phyloP scores from a whole-genome alignment of 2,329 filamentous ascomycete genomes.

The Ophiosphaerella narmari region DNA sequence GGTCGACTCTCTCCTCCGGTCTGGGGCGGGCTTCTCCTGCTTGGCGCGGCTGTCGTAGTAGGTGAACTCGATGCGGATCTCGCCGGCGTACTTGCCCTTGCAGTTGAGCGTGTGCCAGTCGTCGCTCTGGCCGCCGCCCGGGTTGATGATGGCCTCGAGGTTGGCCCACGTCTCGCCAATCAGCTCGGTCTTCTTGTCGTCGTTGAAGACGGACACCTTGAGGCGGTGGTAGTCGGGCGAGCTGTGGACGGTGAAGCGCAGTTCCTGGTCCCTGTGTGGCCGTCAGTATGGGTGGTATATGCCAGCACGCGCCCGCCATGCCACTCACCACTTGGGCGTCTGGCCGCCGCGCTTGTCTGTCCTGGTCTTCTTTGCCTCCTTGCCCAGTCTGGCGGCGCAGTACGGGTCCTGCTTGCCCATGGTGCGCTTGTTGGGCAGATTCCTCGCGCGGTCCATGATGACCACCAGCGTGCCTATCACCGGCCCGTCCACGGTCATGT shows the following conservation, averaged over 20 bases:
- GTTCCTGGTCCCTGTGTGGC: conserved; percentile 83
- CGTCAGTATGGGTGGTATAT: conserved; percentile 20
- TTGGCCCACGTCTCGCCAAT: conserved; percentile 94
- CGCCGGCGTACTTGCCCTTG: conserved; percentile 93
- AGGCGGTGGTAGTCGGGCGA: conserved; percentile 95
- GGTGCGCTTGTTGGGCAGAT: conserved; percentile 92
- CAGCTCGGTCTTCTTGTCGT: conserved; percentile 96
- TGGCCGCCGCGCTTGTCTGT: conserved; percentile 94
- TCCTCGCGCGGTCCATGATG: conserved; percentile 93
- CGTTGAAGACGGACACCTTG: conserved; percentile 95
- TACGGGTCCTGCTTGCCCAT: conserved; percentile 99
- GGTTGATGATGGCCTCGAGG: conserved; percentile 76
- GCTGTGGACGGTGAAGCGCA: conserved; percentile 94
- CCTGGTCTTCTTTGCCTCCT: conserved; percentile 95
- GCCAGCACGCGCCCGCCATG: background rate
- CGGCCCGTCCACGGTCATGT: conserved; percentile 91
- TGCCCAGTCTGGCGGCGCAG: conserved; percentile 88
- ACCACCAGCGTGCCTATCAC: conserved; percentile 91
- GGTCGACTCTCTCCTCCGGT: conserved; percentile 56
- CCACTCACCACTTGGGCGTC: conserved; percentile 85
- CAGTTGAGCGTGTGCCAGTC: conserved; percentile 87
- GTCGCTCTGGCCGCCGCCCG: conserved; percentile 91
- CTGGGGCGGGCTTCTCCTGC: conserved; percentile 66
- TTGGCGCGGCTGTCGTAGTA: conserved; percentile 92
- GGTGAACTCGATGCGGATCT: conserved; percentile 92